These are phyloP conservation scores for Ananas comosus DNA, from an alignment of 176 grass and related monocot genomes.

Conservation along the genomic window DNA sequence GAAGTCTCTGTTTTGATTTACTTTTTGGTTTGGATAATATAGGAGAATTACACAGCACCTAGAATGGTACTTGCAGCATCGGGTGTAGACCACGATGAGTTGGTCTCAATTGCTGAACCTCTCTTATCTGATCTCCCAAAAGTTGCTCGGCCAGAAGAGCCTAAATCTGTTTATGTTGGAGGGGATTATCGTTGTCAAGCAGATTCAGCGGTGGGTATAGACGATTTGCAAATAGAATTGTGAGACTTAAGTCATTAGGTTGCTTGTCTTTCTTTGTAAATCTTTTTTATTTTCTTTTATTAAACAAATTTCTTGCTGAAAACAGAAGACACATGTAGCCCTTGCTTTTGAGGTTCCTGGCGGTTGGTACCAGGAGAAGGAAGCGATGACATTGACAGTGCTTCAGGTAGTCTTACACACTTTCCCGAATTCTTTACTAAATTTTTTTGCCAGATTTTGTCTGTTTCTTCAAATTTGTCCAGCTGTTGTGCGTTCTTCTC, in stretches of 20 bases:
- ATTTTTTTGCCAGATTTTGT: background rate
- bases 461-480: background rate
- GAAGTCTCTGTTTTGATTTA: background rate
- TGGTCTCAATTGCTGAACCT: conserved; percentile 50
- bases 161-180: conserved; percentile 55
- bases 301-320: conserved; percentile 9
- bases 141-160: conserved; percentile 41
- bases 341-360: conserved; percentile 81
- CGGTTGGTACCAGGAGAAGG: conserved; percentile 65
- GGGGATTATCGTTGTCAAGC: conserved; percentile 73
- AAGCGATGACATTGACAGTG: conserved; percentile 52
- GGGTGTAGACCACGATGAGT: conserved; percentile 71
- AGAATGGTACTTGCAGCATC: conserved; percentile 85
- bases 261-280: background rate
- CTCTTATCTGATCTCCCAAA: conserved; percentile 55
- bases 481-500: no score
- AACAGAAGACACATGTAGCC: conserved; percentile 54
- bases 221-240: background rate
- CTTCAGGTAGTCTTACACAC: conserved; percentile 50
- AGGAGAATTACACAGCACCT: conserved; percentile 73
- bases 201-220: conserved; percentile 50
- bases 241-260: background rate
- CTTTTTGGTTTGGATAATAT: conserved; percentile 25
- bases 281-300: conserved; percentile 8
- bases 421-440: background rate